Percentiles rank a stretch among this genome's conserved stretches.
Conservation (phyloP, 176 grass and related monocot species). For the Thalia dealbata region DNA sequence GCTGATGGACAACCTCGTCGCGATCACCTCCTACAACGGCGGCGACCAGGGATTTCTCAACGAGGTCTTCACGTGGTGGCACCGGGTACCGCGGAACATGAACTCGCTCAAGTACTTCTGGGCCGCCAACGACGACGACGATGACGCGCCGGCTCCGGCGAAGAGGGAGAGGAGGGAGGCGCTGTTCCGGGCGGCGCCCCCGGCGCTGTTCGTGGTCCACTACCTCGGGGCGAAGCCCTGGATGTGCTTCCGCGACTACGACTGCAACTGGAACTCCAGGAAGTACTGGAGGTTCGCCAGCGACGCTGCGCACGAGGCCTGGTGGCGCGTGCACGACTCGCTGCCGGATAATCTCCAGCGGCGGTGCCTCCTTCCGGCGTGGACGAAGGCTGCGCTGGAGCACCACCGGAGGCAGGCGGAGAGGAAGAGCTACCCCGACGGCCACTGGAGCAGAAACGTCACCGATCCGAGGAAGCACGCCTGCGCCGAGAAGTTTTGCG, state of each 20-base stretch:
- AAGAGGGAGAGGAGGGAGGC: background rate
- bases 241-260: conserved; percentile 8
- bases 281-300: background rate
- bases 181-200: background rate
- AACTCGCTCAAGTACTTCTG: conserved; percentile 5
- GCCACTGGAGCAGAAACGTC: background rate
- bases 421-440: background rate
- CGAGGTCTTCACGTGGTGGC: conserved; percentile 98
- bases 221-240: conserved; percentile 14
- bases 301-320: conserved; percentile 2
- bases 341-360: background rate
- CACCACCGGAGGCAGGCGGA: background rate
- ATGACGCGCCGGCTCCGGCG: too few relatives aligned
- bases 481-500: background rate
- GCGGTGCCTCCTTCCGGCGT: background rate
- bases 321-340: background rate
- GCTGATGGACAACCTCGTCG: conserved; percentile 83
- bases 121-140: background rate
- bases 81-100: conserved; percentile 23
- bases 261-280: conserved; percentile 6
- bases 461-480: background rate
- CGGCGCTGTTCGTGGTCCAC: background rate
- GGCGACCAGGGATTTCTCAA: conserved; percentile 89
- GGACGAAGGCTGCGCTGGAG: background rate
- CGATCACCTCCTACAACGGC: conserved; percentile 81